phyloP scores from a whole-genome alignment of 371 early-diverging fungal species.

The Syncephalastrum monosporum region DNA sequence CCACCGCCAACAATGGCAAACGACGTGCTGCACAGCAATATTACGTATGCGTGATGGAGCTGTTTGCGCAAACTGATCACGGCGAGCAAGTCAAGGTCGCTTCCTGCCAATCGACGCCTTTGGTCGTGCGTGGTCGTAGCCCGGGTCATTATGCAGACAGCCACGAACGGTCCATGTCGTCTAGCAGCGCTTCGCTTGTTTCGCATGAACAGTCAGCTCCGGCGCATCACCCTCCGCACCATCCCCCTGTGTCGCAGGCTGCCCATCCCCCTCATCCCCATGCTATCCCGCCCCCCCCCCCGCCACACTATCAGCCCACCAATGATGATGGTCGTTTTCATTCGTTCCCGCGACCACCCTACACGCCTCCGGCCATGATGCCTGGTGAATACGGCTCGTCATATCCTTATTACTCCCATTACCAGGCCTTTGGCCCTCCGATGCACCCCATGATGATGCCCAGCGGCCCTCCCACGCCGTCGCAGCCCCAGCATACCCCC shows the following conservation, averaged over 20 bases:
- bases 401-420: conserved; percentile 15
- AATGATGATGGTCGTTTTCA: conserved; percentile 13
- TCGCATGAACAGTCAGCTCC: no score
- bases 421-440: conserved; percentile 9
- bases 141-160: conserved; percentile 80
- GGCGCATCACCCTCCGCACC: no score
- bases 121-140: conserved; percentile 85
- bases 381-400: conserved; percentile 10
- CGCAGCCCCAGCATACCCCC: conserved; percentile 19
- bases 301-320: conserved; percentile 9
- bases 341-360: conserved; percentile 18
- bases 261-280: background rate
- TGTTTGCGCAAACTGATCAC: conserved; percentile 58
- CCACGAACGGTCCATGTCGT: conserved; percentile 23
- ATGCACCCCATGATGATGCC: conserved; percentile 21
- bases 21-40: conserved; percentile 82
- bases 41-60: conserved; percentile 60
- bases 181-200: no score
- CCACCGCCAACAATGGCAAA: conserved; percentile 85
- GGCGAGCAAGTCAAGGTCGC: conserved; percentile 56
- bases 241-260: background rate
- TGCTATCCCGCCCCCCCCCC: conserved; percentile 7
- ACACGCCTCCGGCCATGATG: conserved; percentile 21
- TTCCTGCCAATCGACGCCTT: conserved; percentile 60
- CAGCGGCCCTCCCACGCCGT: conserved; percentile 18